Evolutionary conservation across 805 yeast species (phyloP).

Genomic region (Saccharomyces kudriavzevii): DNA sequence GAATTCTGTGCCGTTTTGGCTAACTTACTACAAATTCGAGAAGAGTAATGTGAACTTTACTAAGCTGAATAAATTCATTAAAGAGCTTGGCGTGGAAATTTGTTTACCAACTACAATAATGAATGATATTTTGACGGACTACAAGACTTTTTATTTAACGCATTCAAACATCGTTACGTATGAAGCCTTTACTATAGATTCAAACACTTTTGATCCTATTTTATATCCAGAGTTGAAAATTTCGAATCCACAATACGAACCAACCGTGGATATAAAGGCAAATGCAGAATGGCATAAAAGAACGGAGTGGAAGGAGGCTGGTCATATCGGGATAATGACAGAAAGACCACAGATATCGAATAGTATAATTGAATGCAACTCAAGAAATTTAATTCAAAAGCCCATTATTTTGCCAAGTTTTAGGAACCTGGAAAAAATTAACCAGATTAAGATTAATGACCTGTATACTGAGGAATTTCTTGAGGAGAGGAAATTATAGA

Average conservation of each 20-base stretch:
- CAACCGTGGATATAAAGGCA: slow-evolving; percentile 4
- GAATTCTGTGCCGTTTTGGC: slow-evolving; percentile 47
- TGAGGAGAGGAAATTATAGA: neutral
- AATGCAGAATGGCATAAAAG: slow-evolving; percentile 20
- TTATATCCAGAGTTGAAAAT: slow-evolving; percentile 23
- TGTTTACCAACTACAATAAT: slow-evolving; percentile 41
- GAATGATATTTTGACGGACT: slow-evolving; percentile 36
- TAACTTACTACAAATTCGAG: slow-evolving; percentile 47
- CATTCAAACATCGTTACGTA: slow-evolving; percentile 23
- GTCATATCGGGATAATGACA: slow-evolving; percentile 32
- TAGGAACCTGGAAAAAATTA: slow-evolving; percentile 58
- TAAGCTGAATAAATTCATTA: slow-evolving; percentile 39
- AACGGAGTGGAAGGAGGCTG: slow-evolving; percentile 25
- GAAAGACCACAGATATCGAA: slow-evolving; percentile 40
- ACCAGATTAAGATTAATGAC: slow-evolving; percentile 29
- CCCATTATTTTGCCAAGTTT: slow-evolving; percentile 44
- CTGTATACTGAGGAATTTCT: slow-evolving; percentile 6
- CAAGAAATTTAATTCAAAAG: slow-evolving; percentile 15
- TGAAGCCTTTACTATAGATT: slow-evolving; percentile 10
- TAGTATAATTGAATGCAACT: slow-evolving; percentile 19
- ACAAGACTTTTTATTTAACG: slow-evolving; percentile 31
- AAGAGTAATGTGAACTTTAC: slow-evolving; percentile 35
- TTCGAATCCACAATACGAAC: slow-evolving; percentile 25
- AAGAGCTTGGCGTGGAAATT: slow-evolving; percentile 38
- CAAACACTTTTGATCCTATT: slow-evolving; percentile 18